Percentiles rank a stretch among this genome's conserved stretches.
Evolutionary conservation across 148 eudicot genomes (phyloP).

Genomic region (Nepenthes gracilis): DNA sequence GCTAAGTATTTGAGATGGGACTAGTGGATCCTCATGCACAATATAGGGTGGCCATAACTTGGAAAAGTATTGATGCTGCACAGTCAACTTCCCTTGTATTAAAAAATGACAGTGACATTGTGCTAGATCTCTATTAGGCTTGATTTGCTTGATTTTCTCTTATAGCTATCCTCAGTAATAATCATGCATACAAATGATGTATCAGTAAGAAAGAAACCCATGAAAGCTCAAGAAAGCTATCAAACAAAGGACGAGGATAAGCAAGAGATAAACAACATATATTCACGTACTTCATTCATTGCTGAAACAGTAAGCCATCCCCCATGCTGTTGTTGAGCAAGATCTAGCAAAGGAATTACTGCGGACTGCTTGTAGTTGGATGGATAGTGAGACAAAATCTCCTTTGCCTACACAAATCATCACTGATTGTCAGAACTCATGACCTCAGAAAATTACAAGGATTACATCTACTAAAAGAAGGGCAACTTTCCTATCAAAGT

Average conservation of each 20-base stretch:
- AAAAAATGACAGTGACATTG: too few relatives aligned
- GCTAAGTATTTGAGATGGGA: too few relatives aligned
- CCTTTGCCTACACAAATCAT: slow-evolving; percentile 53
- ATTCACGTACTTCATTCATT: slow-evolving; percentile 79
- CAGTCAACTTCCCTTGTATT: too few relatives aligned
- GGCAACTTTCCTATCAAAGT: neutral
- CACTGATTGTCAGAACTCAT: neutral
- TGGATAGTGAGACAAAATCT: slow-evolving; percentile 81
- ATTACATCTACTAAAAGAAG: neutral
- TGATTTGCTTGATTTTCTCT: too few relatives aligned
- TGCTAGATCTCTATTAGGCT: too few relatives aligned
- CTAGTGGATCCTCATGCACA: too few relatives aligned
- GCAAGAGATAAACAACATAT: neutral
- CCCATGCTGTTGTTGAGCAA: slow-evolving; percentile 96
- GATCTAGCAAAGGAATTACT: slow-evolving; percentile 91
- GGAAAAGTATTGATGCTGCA: too few relatives aligned
- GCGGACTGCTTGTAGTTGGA: slow-evolving; percentile 99
- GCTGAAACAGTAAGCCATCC: slow-evolving; percentile 99
- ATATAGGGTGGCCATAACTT: too few relatives aligned
- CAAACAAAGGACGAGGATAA: neutral
- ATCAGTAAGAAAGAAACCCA: neutral
- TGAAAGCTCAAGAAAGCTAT: too few relatives aligned
- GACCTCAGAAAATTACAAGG: neutral
- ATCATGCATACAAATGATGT: neutral
- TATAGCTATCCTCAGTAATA: neutral